Base-by-base conservation (phyloP, 1,139 yeast genomes). In the Geotrichum phurueaensis region DNA sequence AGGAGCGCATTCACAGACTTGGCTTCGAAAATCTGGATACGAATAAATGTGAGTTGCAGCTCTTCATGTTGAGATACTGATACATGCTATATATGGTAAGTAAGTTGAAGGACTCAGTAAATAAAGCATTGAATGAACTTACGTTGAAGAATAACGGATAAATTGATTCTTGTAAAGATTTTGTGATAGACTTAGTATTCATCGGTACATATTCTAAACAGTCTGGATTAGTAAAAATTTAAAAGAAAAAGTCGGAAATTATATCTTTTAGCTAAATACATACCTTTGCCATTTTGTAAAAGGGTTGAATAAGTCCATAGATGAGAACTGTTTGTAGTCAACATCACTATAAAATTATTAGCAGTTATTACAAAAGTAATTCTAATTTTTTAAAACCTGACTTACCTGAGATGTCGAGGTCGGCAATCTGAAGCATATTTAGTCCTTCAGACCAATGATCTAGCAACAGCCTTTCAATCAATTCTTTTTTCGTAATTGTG, bases 371-470 rank as follows among this genome's bases (percentile, higher is more conserved):
- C n/a, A 39, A 13, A 13, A 3, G 15, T 33, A 4, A 4, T n/a
- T 13, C 13, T 9, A 12, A 15, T 6, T 33, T 13, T 33, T 12
- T 33, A 12, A 33, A 33, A 33, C 10, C 1, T 1, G 4, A 51
- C 67, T 51, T 56, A 65, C 67, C 69, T 66, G 84, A 87, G 62
- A 87, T 82, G 67, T 89, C 96, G 9, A 87, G 74, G 65, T 87
- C 92, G 0, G 96, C 87, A 54, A 85, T 70, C 69, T 89, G 96
- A 22, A 84, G 76, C 6, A 87, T 72, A 66, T 85, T 87, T 56
- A 88, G 72, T 0, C 96, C 96, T 2, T 75, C 67, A 0, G 81
- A 77, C 84, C 91, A 88, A 68, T 77, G 83, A 43, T 84, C 84
- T 49, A 75, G 77, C 9, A 85, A 64, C 15, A 86, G 74, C 55